Base-by-base conservation (phyloP, 164 flowering plant species). In the Liquidambar formosana region DNA sequence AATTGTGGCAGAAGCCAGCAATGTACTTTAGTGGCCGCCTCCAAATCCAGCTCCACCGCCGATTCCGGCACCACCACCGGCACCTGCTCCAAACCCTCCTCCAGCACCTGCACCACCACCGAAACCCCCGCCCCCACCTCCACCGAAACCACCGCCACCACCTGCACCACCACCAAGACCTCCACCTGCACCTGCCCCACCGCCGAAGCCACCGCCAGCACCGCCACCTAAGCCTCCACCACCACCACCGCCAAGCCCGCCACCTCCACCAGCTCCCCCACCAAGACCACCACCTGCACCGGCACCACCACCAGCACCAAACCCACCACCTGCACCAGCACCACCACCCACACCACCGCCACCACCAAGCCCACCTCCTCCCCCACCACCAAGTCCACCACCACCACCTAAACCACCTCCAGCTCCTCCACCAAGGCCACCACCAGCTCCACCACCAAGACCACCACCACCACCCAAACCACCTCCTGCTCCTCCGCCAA, bases 401-500 rank as follows among this genome's bases (percentile, higher is more conserved):
- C 78, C 78, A 10, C 72, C 75, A 44, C 78, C 78, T 8, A 49
- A 19, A 0, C 77, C 78, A 4, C 47, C 68, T 1, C 78, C 78
- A 21, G 43, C 62, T 19, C 73, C 80, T 16, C 64, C 77, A 23
- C 80, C 80, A 14, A 56, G 58, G 0, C 80, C 80, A 5, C 25
- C 22, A 15, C 79, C 77, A 52, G 52, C 68, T 0, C 78, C 78
- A 46, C 65, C 71, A 10, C 76, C 76, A 13, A 33, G 6, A 1
- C 75, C 75, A 16, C 57, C 65, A 18, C 75, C 75, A 16, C 66
- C 66, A 28, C 72, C 72, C 14, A 19, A 13, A 0, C 73, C 73
- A 6, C 48, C 61, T 52, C 74, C 74, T 14, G 49, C 57, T 15
- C 75, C 75, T 5, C 54, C 65, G 10, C 75, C 75, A 15, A 15